Percentiles rank a stretch among this genome's conserved stretches.
Evolutionary conservation across 768 basidiomycete species (phyloP).

Genomic region (Calvatia gigantea): DNA sequence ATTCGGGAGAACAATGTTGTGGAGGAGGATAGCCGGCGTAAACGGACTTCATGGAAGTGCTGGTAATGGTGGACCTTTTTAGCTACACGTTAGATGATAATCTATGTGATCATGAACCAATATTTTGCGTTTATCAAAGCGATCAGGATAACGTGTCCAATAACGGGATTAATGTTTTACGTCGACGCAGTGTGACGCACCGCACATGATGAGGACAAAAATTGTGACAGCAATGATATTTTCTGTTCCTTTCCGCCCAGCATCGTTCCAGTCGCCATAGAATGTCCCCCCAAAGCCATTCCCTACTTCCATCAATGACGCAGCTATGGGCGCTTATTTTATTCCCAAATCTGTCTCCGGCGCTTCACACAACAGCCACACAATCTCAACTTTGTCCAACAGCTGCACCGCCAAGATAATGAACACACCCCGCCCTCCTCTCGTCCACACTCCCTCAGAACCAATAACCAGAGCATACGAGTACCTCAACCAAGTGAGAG

Average conservation of each 20-base stretch:
- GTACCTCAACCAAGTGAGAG: conserved; percentile 10
- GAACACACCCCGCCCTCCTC: conserved; percentile 2
- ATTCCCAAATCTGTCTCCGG: conserved; percentile 3
- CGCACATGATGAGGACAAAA: conserved; percentile 7
- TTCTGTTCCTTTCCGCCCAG: background rate
- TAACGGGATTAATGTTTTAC: background rate
- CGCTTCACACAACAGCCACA: background rate
- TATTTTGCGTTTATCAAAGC: background rate
- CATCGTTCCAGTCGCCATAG: background rate
- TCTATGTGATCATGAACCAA: background rate
- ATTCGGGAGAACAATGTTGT: conserved; percentile 57
- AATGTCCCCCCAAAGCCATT: background rate
- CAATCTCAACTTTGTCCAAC: conserved; percentile 4
- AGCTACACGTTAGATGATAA: background rate
- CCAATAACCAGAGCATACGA: conserved; percentile 7
- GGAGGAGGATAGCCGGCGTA: conserved; percentile 36
- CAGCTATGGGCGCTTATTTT: conserved; percentile 7
- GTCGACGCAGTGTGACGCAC: conserved; percentile 5
- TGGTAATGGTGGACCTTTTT: conserved; percentile 6
- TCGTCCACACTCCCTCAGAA: background rate
- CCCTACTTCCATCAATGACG: background rate
- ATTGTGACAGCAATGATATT: background rate
- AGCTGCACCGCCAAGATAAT: background rate
- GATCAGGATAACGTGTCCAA: background rate
- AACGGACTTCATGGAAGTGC: conserved; percentile 17